A percentile compares a stretch with the other conserved stretches of the same genome.
Evolutionary conservation across 1,284 basidiomycete species (phyloP).

Genomic region (Irpex sp.): DNA sequence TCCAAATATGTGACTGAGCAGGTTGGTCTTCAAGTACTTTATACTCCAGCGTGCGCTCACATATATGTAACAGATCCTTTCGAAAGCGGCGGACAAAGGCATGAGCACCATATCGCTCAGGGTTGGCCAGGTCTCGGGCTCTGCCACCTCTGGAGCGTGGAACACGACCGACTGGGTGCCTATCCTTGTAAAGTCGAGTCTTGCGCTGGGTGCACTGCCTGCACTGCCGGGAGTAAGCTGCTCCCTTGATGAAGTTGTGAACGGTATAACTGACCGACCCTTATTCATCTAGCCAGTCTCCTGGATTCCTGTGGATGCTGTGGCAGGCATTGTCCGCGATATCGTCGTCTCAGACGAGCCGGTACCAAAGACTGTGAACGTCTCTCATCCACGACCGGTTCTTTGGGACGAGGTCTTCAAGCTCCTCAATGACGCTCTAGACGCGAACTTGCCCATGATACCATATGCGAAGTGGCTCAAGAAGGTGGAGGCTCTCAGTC

Average conservation of each 20-base stretch:
- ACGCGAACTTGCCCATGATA: not conserved
- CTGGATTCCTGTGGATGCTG: slow-evolving; percentile 18
- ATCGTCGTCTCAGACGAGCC: not conserved
- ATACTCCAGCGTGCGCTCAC: not conserved
- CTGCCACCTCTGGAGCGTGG: slow-evolving; percentile 13
- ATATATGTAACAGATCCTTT: not conserved
- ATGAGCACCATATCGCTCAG: slow-evolving; percentile 7
- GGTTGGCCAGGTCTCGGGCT: slow-evolving; percentile 15
- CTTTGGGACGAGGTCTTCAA: slow-evolving; percentile 4
- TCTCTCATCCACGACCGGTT: slow-evolving; percentile 13
- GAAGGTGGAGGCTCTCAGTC: not conserved
- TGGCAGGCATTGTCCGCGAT: slow-evolving; percentile 12
- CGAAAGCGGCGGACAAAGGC: slow-evolving; percentile 5
- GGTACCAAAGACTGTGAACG: slow-evolving; percentile 12
- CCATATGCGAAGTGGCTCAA: not conserved
- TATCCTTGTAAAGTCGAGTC: slow-evolving; percentile 13
- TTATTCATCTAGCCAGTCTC: slow-evolving; percentile 11
- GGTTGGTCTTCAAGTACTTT: not conserved
- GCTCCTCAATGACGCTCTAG: not conserved
- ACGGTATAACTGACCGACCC: not conserved
- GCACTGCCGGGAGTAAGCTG: slow-evolving; percentile 16
- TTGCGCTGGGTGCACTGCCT: slow-evolving; percentile 11
- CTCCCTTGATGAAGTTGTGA: not conserved
- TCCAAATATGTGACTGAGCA: slow-evolving; percentile 15
- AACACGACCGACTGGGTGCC: slow-evolving; percentile 17